phyloP scores from a whole-genome alignment of 2,329 filamentous ascomycete species.

The Trichoderma lentiforme region DNA sequence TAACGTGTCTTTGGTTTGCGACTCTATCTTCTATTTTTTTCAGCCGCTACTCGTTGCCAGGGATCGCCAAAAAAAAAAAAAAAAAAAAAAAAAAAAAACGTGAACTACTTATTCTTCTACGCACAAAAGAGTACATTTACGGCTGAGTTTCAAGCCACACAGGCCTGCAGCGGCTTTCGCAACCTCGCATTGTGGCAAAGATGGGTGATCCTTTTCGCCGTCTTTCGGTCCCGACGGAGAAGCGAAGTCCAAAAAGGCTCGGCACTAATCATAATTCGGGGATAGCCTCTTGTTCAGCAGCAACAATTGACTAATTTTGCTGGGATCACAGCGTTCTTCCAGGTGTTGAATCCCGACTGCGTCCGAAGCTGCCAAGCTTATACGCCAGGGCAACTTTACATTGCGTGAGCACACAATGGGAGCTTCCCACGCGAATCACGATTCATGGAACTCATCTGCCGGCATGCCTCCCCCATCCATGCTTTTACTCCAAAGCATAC shows the following conservation, averaged over 20 bases:
- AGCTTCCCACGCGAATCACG: background rate
- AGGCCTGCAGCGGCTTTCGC: background rate
- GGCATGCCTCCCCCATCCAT: conserved; percentile 1
- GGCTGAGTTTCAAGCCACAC: background rate
- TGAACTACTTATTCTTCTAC: background rate
- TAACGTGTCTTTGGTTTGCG: conserved; percentile 1
- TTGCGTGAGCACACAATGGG: background rate
- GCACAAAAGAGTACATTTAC: background rate
- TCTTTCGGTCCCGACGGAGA: background rate
- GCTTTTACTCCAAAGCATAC: background rate
- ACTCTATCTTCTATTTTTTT: background rate
- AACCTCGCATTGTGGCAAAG: background rate
- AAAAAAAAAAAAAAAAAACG: background rate
- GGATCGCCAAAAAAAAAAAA: background rate
- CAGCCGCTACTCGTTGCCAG: background rate
- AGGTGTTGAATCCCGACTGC: background rate
- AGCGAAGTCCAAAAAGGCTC: background rate
- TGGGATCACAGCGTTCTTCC: background rate
- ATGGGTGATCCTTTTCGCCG: background rate
- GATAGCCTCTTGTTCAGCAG: background rate
- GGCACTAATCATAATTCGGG: background rate
- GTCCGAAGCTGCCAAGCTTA: background rate
- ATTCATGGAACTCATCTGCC: conserved; percentile 3
- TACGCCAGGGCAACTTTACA: background rate
- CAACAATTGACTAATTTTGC: background rate